These are phyloP conservation scores for Glycine tomentella DNA, from an alignment of 306 rosid species.

Conservation along the genomic window DNA sequence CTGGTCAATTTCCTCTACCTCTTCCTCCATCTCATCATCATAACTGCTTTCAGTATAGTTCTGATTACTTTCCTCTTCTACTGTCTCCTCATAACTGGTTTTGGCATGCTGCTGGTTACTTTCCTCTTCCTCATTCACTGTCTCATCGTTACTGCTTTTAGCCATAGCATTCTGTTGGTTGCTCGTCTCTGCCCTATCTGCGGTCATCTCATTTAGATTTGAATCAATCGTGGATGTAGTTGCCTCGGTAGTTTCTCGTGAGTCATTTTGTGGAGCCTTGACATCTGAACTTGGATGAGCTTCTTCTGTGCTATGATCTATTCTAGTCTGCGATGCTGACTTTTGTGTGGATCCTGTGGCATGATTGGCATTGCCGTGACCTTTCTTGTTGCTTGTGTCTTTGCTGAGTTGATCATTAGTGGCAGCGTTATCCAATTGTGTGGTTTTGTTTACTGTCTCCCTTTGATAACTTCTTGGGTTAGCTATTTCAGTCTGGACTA, in stretches of 20 bases:
- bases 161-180: slow-evolving; percentile 37
- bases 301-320: slow-evolving; percentile 38
- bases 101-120: slow-evolving; percentile 40
- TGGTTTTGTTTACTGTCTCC: slow-evolving; percentile 39
- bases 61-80: slow-evolving; percentile 46
- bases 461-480: slow-evolving; percentile 27
- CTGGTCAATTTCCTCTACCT: slow-evolving; percentile 49
- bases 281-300: slow-evolving; percentile 39
- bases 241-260: slow-evolving; percentile 48
- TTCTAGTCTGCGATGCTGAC: not conserved
- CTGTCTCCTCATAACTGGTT: slow-evolving; percentile 11
- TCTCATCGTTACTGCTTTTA: slow-evolving; percentile 27
- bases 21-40: slow-evolving; percentile 54
- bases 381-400: slow-evolving; percentile 25
- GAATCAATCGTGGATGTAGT: slow-evolving; percentile 45
- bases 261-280: slow-evolving; percentile 21
- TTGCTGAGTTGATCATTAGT: slow-evolving; percentile 35
- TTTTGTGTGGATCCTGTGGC: slow-evolving; percentile 29
- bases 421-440: slow-evolving; percentile 35
- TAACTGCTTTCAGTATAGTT: slow-evolving; percentile 47
- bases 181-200: slow-evolving; percentile 46
- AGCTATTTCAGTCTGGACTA: slow-evolving; percentile 44
- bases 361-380: slow-evolving; percentile 24
- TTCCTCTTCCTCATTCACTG: slow-evolving; percentile 49
- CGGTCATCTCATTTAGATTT: slow-evolving; percentile 50